Percentiles rank a stretch among this genome's conserved stretches.
Evolutionary conservation across 805 yeast genomes (phyloP).

Genomic region (Suhomyces prunicola): DNA sequence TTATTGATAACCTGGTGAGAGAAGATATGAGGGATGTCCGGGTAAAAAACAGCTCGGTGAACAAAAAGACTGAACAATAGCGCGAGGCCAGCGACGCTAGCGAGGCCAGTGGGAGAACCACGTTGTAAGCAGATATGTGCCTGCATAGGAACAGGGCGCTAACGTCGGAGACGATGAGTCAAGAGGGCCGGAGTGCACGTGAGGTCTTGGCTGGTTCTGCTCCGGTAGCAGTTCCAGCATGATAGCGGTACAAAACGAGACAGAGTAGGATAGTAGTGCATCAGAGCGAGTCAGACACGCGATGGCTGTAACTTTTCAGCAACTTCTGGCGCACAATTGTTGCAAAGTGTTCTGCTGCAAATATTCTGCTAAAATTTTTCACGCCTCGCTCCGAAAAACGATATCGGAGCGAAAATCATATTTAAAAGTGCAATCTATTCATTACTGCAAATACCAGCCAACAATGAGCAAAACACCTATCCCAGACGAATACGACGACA

Average conservation of each 20-base stretch:
- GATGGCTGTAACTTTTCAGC: no score
- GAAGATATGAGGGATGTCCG: not conserved
- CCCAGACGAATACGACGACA: constrained; percentile 70
- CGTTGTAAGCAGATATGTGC: not conserved
- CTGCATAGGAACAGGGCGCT: not conserved
- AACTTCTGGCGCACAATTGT: not conserved
- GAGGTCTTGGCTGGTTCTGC: not conserved
- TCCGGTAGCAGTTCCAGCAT: not conserved
- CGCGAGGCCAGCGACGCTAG: not conserved
- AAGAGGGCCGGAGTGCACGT: not conserved
- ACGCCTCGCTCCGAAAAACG: not conserved
- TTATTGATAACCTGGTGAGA: not conserved
- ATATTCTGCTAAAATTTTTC: not conserved
- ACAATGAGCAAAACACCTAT: constrained; percentile 14
- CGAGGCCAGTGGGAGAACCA: not conserved
- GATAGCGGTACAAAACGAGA: not conserved
- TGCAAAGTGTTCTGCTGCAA: not conserved
- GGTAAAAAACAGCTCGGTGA: not conserved
- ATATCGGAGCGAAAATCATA: not conserved
- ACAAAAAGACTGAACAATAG: not conserved
- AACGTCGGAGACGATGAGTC: not conserved
- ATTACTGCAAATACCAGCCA: not conserved
- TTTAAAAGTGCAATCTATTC: not conserved
- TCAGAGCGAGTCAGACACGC: not conserved
- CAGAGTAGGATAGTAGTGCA: not conserved